Percentiles rank a stretch among this genome's conserved stretches.
Evolutionary conservation across 371 early-diverging fungal species (phyloP).

Genomic region (Apophysomyces sp.): DNA sequence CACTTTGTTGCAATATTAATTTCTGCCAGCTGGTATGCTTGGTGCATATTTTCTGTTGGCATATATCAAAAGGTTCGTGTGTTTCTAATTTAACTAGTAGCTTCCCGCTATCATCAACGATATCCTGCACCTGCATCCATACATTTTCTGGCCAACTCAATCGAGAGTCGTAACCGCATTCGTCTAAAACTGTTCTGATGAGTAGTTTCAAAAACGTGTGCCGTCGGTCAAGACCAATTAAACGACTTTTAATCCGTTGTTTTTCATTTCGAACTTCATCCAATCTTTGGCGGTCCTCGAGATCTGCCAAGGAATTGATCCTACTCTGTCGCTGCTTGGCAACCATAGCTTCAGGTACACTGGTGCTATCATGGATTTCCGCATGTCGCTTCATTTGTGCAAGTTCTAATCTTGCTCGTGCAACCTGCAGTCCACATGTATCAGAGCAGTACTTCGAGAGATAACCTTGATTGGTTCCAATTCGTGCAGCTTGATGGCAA

Average conservation of each 20-base stretch:
- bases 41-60: constrained; percentile 33
- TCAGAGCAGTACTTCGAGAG: constrained; percentile 44
- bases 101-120: not conserved
- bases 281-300: constrained; percentile 30
- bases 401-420: constrained; percentile 34
- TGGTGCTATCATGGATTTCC: not conserved
- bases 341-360: constrained; percentile 4
- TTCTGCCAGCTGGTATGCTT: constrained; percentile 25
- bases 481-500: constrained; percentile 33
- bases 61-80: constrained; percentile 2
- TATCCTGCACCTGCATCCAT: constrained; percentile 22
- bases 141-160: constrained; percentile 46
- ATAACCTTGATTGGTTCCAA: constrained; percentile 25
- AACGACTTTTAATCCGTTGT: constrained; percentile 4
- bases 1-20: not conserved
- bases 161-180: constrained; percentile 51
- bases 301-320: constrained; percentile 20
- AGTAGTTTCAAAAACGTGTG: constrained; percentile 13
- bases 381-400: constrained; percentile 29
- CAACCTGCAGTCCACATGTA: constrained; percentile 42
- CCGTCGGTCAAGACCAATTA: constrained; percentile 21
- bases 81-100: not conserved
- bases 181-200: constrained; percentile 16
- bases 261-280: constrained; percentile 14
- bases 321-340: constrained; percentile 13